Conservation (phyloP, 306 rosid genomes). For the Vigna reflexopilosa region DNA sequence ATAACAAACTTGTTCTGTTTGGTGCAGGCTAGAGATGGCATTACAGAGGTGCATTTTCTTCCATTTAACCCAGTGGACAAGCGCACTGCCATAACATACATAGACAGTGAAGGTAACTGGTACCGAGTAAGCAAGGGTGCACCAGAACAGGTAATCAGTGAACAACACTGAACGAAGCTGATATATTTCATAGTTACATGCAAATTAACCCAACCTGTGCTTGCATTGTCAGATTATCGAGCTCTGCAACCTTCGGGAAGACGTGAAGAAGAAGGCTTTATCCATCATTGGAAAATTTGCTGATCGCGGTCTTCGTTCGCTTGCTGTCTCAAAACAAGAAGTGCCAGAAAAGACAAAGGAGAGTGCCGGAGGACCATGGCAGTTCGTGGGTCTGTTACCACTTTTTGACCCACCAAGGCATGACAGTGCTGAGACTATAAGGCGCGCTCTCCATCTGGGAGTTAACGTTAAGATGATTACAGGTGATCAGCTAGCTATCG, state of each 20-base stretch:
- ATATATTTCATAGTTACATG: no score
- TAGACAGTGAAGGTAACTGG: conserved; percentile 73
- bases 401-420: conserved; percentile 97
- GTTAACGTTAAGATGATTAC: conserved; percentile 98
- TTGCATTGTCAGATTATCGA: conserved; percentile 68
- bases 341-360: conserved; percentile 80
- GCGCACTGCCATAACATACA: conserved; percentile 92
- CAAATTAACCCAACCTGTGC: not conserved
- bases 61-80: conserved; percentile 95
- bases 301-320: conserved; percentile 92
- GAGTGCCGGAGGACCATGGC: conserved; percentile 80
- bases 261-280: conserved; percentile 63
- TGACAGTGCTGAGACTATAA: conserved; percentile 93
- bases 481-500: conserved; percentile 92
- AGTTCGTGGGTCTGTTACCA: conserved; percentile 85
- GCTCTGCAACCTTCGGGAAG: conserved; percentile 72
- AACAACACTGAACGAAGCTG: not conserved
- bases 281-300: conserved; percentile 87
- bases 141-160: conserved; percentile 76
- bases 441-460: conserved; percentile 79
- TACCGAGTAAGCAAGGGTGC: conserved; percentile 92
- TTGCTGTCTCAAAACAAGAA: conserved; percentile 67
- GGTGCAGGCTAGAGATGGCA: conserved; percentile 80
- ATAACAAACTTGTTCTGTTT: not conserved
- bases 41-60: conserved; percentile 78